Conservation (phyloP, 352 stramenopile species). For the Aphanomyces cochlioides region DNA sequence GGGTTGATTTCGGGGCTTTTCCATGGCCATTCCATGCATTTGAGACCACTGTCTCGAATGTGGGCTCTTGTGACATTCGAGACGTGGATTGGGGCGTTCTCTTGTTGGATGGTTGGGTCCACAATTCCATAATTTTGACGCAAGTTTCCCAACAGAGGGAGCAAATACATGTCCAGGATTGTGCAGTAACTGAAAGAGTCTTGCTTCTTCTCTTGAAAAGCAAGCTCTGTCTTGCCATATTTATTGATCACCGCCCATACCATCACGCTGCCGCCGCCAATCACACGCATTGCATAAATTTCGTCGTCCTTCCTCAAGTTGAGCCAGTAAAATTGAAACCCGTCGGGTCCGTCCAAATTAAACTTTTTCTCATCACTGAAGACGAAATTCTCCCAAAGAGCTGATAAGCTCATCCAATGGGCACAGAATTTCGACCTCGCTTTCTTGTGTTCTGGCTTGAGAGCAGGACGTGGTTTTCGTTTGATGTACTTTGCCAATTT, state of each 20-base stretch:
- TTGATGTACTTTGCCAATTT: constrained; percentile 29
- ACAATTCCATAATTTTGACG: neutral
- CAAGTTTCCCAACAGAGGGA: no score
- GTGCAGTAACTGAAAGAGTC: neutral
- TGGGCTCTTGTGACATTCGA: no score
- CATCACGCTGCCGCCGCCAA: neutral
- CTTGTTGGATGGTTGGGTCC: neutral
- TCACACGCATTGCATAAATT: neutral
- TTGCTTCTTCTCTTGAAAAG: neutral
- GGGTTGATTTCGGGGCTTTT: no score
- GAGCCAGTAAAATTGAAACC: constrained; percentile 33
- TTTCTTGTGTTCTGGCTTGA: constrained; percentile 25
- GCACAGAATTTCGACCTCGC: constrained; percentile 15
- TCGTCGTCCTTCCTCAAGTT: constrained; percentile 21
- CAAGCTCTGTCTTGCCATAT: neutral
- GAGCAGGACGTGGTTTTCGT: constrained; percentile 3
- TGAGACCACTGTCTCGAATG: no score
- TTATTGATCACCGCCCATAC: neutral
- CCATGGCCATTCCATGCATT: no score
- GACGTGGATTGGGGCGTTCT: neutral
- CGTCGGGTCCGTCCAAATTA: constrained; percentile 33
- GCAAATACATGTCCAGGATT: neutral
- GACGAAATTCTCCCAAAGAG: constrained; percentile 2
- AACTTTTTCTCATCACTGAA: constrained; percentile 36
- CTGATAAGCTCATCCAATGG: constrained; percentile 3